Percentiles rank a stretch among this genome's conserved stretches.
Evolutionary conservation across 306 rosid genomes (phyloP).

Genomic region (Inga laurina): DNA sequence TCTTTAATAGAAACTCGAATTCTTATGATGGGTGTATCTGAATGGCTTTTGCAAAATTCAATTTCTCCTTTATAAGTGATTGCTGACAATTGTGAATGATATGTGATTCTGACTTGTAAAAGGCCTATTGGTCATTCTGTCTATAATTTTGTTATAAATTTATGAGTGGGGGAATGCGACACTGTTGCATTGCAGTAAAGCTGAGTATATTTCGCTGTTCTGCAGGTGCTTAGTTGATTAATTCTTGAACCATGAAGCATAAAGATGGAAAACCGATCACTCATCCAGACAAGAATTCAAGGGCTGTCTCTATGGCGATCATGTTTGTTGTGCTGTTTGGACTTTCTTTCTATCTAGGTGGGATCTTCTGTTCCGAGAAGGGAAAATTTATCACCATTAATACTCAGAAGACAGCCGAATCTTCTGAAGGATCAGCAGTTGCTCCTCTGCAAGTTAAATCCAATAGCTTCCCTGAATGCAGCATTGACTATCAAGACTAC

Average conservation of each 20-base stretch:
- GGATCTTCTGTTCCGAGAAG: slow-evolving; percentile 68
- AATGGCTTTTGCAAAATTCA: slow-evolving; percentile 26
- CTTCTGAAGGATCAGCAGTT: slow-evolving; percentile 46
- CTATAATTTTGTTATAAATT: not conserved
- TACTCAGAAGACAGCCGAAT: slow-evolving; percentile 41
- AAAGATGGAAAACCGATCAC: slow-evolving; percentile 82
- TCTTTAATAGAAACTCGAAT: not conserved
- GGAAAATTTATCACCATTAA: slow-evolving; percentile 31
- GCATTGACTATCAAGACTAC: slow-evolving; percentile 80
- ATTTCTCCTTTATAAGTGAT: not conserved
- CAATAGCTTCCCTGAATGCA: slow-evolving; percentile 61
- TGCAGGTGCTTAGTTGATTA: slow-evolving; percentile 54
- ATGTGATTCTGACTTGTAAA: not conserved
- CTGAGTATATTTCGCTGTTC: slow-evolving; percentile 7
- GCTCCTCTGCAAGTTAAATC: slow-evolving; percentile 58
- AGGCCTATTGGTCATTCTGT: not conserved
- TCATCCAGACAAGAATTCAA: slow-evolving; percentile 51
- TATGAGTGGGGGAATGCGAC: not conserved
- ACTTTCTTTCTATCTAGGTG: slow-evolving; percentile 88
- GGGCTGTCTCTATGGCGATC: slow-evolving; percentile 52
- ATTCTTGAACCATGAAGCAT: slow-evolving; percentile 67
- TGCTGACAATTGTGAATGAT: slow-evolving; percentile 15
- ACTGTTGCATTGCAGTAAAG: slow-evolving; percentile 10
- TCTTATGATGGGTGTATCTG: slow-evolving; percentile 2
- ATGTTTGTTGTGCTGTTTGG: slow-evolving; percentile 68